Conservation (phyloP, 495 filamentous ascomycete genomes). For the Lasiosphaeris hirsuta region DNA sequence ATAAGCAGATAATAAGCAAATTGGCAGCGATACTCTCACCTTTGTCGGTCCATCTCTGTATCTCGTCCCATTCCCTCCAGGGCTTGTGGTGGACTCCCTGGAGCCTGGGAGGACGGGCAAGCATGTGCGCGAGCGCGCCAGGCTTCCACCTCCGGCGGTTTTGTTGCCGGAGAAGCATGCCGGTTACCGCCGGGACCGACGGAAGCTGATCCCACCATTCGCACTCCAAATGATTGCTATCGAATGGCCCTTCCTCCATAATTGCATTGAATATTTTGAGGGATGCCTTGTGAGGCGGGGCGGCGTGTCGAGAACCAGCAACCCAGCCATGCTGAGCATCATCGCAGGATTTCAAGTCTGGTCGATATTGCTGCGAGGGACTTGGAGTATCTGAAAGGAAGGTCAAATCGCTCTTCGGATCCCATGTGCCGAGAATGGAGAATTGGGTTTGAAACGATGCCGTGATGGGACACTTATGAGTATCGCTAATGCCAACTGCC, state of each 20-base stretch:
- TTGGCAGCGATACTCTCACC: too few species aligned
- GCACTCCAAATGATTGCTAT: slow-evolving; percentile 22
- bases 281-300: too few species aligned
- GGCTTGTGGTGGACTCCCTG: slow-evolving; percentile 34
- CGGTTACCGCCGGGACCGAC: slow-evolving; percentile 28
- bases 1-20: background rate
- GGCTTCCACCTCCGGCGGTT: slow-evolving; percentile 35
- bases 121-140: slow-evolving; percentile 27
- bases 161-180: slow-evolving; percentile 34
- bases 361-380: slow-evolving; percentile 21
- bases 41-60: too few species aligned
- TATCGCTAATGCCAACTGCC: too few species aligned
- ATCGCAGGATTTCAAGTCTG: slow-evolving; percentile 21
- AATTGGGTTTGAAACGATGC: slow-evolving; percentile 34
- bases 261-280: slow-evolving; percentile 25
- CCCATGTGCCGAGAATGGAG: slow-evolving; percentile 37
- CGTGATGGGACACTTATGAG: slow-evolving; percentile 31
- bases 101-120: slow-evolving; percentile 32
- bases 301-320: slow-evolving; percentile 26
- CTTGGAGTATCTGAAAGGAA: slow-evolving; percentile 30
- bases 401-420: slow-evolving; percentile 32
- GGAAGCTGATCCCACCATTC: slow-evolving; percentile 35
- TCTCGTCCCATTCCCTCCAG: too few species aligned
- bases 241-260: slow-evolving; percentile 25
- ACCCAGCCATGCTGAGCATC: slow-evolving; percentile 29